phyloP scores from a whole-genome alignment of 306 rosid species.

The Crataegus laevigata region DNA sequence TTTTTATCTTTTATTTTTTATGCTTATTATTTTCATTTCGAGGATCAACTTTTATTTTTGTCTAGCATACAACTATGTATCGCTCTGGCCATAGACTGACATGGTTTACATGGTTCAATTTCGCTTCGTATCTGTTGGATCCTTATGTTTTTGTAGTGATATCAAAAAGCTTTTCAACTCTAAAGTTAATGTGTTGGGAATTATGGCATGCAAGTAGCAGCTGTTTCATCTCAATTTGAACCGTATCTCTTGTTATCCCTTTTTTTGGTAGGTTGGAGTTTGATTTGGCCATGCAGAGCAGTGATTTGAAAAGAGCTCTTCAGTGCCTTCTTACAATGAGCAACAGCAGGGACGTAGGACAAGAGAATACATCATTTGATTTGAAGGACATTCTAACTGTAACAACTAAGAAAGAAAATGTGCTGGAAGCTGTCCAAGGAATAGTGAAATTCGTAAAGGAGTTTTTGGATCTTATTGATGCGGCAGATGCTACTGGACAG shows the following conservation, averaged over 20 bases:
- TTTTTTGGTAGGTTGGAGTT: conserved; percentile 73
- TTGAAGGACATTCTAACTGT: conserved; percentile 91
- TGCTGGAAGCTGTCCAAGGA: conserved; percentile 88
- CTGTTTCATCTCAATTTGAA: neutral
- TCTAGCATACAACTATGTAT: neutral
- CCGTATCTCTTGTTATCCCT: neutral
- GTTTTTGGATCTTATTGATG: conserved; percentile 94
- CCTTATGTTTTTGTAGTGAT: neutral
- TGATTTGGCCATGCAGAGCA: conserved; percentile 97
- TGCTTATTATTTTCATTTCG: neutral
- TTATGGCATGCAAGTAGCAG: neutral
- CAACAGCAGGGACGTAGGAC: conserved; percentile 90
- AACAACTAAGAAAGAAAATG: conserved; percentile 67
- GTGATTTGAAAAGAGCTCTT: conserved; percentile 94
- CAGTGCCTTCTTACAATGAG: conserved; percentile 99
- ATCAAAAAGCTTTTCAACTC: neutral
- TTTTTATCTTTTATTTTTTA: neutral
- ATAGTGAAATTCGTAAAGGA: conserved; percentile 89
- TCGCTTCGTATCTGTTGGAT: neutral
- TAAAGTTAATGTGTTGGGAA: neutral
- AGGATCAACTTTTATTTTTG: neutral
- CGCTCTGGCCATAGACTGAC: neutral
- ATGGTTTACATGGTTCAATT: neutral
- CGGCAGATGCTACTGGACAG: conserved; percentile 99
- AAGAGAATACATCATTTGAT: conserved; percentile 69